Base-by-base conservation (phyloP, 768 basidiomycete genomes). In the Sutorius australiensis region DNA sequence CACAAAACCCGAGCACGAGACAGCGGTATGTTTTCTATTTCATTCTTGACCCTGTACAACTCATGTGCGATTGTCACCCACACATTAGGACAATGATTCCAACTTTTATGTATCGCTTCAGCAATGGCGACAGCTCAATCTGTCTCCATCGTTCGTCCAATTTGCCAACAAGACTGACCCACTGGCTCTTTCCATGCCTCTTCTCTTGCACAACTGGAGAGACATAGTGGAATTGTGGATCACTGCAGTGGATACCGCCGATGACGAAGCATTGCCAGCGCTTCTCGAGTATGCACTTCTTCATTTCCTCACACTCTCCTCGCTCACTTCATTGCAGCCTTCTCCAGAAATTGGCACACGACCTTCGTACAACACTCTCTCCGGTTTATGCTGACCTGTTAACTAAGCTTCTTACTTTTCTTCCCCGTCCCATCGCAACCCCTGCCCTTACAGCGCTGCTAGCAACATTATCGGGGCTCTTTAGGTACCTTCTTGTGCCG, bases 61-160 rank as follows among this genome's bases (percentile, higher is more conserved):
- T 44, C 7, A 16, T 19, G 12, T 12, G 21, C 33, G 17, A 24
- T 33, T 36, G 48, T 32, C 19, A 8, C 41, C 6, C n/a, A 34
- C 21, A 24, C 31, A 58, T 3, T 50, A 91, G 87, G 87, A 92
- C 57, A 80, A 82, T 62, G 82, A 84, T 51, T 90, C 87, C 0
- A 85, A 91, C 64, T 93, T 95, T 61, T 82, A 86, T 49, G 76
- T 81, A 58, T 79, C 87, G 3, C 73, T 95, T 31, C 75, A 81
- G 27, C 82, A 89, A 62, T 90, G 87, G 85, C 74, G 80, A 58
- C 86, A 93, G 60, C 78, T 94, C 54, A 92, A 89, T 67, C 79
- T 95, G 19, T 77, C 89, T 2, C 80, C 87, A 1, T 75, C 82
- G 2, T 94, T 93, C 67, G 68, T 92, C 49, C 70, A 74, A 28